Base-by-base conservation (phyloP, 345 rosid species). In the Syzygium grande region DNA sequence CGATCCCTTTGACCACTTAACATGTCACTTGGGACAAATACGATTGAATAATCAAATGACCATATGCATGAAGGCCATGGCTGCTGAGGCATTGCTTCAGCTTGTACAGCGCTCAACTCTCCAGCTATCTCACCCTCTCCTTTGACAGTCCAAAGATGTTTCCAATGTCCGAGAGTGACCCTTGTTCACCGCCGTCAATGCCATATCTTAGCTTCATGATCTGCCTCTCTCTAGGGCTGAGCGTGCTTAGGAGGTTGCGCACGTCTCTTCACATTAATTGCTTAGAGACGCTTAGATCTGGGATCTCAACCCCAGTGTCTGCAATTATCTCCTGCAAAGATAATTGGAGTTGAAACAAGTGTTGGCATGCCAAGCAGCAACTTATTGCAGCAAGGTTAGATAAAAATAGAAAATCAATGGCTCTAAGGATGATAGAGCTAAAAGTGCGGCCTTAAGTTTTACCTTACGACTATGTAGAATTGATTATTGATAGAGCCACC, bases 111-210 rank as follows among this genome's bases (percentile, higher is more conserved):
- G 99, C 98, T 80, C 95, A 89, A 93, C 90, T 93, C 91, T 96
- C 98, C 88, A 97, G 88, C 84, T 97, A 98, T 84, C 99, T 89
- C 56, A 95, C 96, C 88, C 98, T 91, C 89, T 97, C 98, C 91
- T 93, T 95, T 0, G 96, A 92, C 85, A 97, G 87, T 55, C 98
- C 96, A 68, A 91, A 91, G 49, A 92, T 88, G 55, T 89, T 89
- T 27, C 98, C 99, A 9, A 96, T 91, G 88, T 94, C 99, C 6
- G 95, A 90, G 58, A 96, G 90, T 2, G 99, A 94, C 87, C 91
- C 92, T 87, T 89, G 93, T 59, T 91, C 93, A 1, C 95, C 95
- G 2, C 91, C 98, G 84, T 92, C 96, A 25, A 97, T 93, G 86
- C 99, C 99, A 86, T 88, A 97, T 73, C 98, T 92, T 83, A 97